Conservation (phyloP, 805 yeast species). For the Nakazawaea holstii region DNA sequence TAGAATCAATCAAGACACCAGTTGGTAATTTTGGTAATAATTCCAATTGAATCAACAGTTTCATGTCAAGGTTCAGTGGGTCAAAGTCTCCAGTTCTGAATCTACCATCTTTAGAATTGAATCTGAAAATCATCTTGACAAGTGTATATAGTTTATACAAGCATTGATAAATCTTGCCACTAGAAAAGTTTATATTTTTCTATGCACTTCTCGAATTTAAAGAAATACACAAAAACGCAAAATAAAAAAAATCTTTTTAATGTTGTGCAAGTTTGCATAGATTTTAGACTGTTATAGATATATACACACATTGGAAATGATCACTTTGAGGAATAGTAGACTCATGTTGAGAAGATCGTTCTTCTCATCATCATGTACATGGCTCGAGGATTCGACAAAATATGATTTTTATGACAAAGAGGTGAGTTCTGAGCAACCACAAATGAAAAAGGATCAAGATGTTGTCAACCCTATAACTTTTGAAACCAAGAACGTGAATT, state of each 20-base stretch:
- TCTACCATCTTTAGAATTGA: constrained; percentile 82
- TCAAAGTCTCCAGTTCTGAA: constrained; percentile 53
- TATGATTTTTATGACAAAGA: constrained; percentile 9
- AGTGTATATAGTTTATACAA: not conserved
- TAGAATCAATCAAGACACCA: constrained; percentile 21
- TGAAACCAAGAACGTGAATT: not conserved
- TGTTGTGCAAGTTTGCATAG: no score
- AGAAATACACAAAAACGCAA: no score
- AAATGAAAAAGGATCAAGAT: constrained; percentile 1
- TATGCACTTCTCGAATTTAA: no score
- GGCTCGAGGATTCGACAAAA: not conserved
- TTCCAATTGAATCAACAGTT: constrained; percentile 11
- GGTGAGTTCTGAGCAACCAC: constrained; percentile 6
- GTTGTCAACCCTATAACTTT: constrained; percentile 2
- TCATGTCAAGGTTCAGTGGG: constrained; percentile 15
- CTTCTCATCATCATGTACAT: not conserved
- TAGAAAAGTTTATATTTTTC: not conserved
- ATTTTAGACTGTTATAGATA: constrained; percentile 13
- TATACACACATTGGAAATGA: not conserved
- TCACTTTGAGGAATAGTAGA: not conserved
- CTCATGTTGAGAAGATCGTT: not conserved
- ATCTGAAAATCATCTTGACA: constrained; percentile 54
- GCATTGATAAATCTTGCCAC: not conserved
- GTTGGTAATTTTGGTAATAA: constrained; percentile 28
- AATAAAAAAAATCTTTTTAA: no score